A percentile compares a stretch with the other conserved stretches of the same genome.
phyloP scores from a whole-genome alignment of 495 filamentous ascomycete species.

The Thermothielavioides terrestris region DNA sequence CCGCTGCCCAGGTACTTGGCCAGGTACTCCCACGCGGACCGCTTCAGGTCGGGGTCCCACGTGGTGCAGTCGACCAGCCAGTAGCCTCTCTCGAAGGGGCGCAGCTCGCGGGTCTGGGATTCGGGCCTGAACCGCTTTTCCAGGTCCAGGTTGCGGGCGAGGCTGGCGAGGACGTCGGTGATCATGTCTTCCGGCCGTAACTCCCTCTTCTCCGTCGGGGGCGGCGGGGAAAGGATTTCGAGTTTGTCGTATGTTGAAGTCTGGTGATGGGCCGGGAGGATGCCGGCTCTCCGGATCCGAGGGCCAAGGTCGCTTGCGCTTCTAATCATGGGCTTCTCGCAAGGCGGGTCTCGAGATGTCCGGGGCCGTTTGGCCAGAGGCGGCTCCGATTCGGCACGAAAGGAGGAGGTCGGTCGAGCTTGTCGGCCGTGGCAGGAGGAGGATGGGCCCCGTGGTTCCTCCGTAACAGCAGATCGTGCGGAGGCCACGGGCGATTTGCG shows the following conservation, averaged over 20 bases:
- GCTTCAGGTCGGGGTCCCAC: conserved; percentile 33
- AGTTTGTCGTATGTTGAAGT: conserved; percentile 14
- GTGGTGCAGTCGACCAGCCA: conserved; percentile 50
- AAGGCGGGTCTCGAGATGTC: conserved; percentile 3
- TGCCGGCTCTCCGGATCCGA: not conserved
- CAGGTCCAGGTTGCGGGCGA: conserved; percentile 45
- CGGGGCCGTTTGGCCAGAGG: conserved; percentile 21
- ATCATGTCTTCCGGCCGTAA: conserved; percentile 29
- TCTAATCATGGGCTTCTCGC: conserved; percentile 12
- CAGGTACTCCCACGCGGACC: conserved; percentile 54
- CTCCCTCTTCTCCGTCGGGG: conserved; percentile 15
- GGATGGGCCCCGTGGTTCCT: conserved; percentile 15
- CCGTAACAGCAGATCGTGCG: not conserved
- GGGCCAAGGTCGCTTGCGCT: conserved; percentile 35
- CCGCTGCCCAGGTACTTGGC: conserved; percentile 48
- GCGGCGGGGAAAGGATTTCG: conserved; percentile 30
- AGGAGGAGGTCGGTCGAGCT: not conserved
- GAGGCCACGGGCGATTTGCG: too few species aligned
- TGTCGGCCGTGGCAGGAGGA: conserved; percentile 17
- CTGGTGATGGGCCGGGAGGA: not conserved
- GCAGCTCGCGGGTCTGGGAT: conserved; percentile 41
- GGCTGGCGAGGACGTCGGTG: conserved; percentile 46
- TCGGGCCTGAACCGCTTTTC: conserved; percentile 43
- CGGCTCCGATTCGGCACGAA: conserved; percentile 32
- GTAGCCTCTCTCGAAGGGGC: conserved; percentile 56